Conservation (phyloP, 2,329 filamentous ascomycete species). For the Neofusicoccum cordaticola region DNA sequence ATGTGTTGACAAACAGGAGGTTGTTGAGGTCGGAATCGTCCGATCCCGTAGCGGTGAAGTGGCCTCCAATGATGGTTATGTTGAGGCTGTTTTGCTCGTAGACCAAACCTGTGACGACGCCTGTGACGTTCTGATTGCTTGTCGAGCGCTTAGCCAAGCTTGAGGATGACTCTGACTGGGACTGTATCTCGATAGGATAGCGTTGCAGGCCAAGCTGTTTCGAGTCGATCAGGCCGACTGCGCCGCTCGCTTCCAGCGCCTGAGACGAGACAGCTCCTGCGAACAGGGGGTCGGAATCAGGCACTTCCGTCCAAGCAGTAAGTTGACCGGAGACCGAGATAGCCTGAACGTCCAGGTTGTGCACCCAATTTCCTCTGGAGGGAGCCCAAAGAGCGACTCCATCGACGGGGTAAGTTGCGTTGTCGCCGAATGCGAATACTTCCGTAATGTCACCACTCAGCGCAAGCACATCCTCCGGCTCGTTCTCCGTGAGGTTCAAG, state of each 20-base stretch:
- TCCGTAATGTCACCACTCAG: slow-evolving; percentile 77
- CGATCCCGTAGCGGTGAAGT: slow-evolving; percentile 69
- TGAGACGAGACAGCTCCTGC: slow-evolving; percentile 81
- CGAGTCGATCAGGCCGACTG: slow-evolving; percentile 58
- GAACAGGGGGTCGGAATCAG: slow-evolving; percentile 65
- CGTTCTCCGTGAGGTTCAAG: slow-evolving; percentile 70
- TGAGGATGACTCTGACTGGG: slow-evolving; percentile 29
- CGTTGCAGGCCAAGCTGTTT: slow-evolving; percentile 32
- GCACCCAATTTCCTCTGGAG: slow-evolving; percentile 80
- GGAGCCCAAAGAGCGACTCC: slow-evolving; percentile 93
- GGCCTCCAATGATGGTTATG: slow-evolving; percentile 82
- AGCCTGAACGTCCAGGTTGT: slow-evolving; percentile 65
- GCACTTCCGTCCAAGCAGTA: slow-evolving; percentile 65
- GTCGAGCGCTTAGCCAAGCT: slow-evolving; percentile 42
- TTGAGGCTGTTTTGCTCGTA: slow-evolving; percentile 69
- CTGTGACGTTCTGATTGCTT: slow-evolving; percentile 50
- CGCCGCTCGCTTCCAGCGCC: slow-evolving; percentile 69
- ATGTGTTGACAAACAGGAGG: slow-evolving; percentile 75
- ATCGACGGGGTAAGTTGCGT: slow-evolving; percentile 58
- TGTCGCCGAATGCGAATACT: slow-evolving; percentile 66
- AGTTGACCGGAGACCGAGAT: slow-evolving; percentile 71
- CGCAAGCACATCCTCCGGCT: slow-evolving; percentile 70
- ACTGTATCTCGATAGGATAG: slow-evolving; percentile 56
- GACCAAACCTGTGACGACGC: slow-evolving; percentile 76
- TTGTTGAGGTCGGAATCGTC: slow-evolving; percentile 75